Evolutionary conservation across 768 basidiomycete species (phyloP).

Genomic region (Boletus sp.): DNA sequence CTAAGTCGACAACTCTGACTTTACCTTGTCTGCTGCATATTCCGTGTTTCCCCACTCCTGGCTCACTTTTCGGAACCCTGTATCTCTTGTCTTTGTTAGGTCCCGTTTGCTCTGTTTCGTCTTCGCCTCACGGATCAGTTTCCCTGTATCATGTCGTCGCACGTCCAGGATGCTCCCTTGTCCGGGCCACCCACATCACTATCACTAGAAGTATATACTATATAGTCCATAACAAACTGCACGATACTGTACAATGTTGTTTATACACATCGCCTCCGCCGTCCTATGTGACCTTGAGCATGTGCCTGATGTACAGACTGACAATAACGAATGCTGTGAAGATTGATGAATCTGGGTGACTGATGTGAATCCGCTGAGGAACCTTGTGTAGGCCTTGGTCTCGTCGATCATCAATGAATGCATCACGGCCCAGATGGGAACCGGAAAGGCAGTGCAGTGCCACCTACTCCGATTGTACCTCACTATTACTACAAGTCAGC

Average conservation of each 20-base stretch:
- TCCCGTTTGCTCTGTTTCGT: conserved; percentile 7
- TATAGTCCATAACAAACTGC: conserved; percentile 29
- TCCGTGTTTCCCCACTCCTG: background rate
- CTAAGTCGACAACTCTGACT: conserved; percentile 4
- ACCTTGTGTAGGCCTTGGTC: conserved; percentile 1
- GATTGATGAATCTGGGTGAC: conserved; percentile 4
- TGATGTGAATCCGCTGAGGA: conserved; percentile 4
- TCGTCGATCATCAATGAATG: conserved; percentile 15
- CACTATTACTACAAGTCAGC: conserved; percentile 30
- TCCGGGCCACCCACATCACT: conserved; percentile 18
- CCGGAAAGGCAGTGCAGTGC: conserved; percentile 23
- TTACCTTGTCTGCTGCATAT: background rate
- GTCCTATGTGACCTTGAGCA: conserved; percentile 8
- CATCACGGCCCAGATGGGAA: conserved; percentile 13
- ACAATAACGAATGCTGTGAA: conserved; percentile 9
- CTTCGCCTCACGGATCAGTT: conserved; percentile 17
- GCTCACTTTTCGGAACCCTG: background rate
- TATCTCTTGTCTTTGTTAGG: background rate
- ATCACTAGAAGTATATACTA: conserved; percentile 30
- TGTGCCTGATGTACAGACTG: conserved; percentile 29
- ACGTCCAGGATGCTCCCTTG: conserved; percentile 1
- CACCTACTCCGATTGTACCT: conserved; percentile 22
- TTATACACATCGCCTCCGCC: conserved; percentile 20
- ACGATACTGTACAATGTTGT: conserved; percentile 34
- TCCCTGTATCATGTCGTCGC: conserved; percentile 23